Base-by-base conservation (phyloP, 805 yeast genomes). In the Danielia oregonensis region DNA sequence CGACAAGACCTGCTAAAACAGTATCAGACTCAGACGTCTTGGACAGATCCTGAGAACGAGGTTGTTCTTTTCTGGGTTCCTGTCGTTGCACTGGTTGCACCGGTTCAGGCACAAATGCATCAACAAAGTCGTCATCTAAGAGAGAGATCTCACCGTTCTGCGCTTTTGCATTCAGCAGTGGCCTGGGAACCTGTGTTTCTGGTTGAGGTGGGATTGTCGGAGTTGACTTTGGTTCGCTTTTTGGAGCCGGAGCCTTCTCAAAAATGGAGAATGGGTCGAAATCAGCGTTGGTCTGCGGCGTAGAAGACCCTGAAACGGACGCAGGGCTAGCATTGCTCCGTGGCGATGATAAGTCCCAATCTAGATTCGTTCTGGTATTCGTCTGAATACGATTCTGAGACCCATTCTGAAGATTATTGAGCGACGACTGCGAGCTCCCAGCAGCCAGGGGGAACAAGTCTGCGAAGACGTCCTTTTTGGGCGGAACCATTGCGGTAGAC, bases 1-100 rank as follows among this genome's bases (percentile, higher is more conserved):
- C 93, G 2, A 84, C 58, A 27, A 86, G 63, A 45, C 78, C 84
- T 0, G 91, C 91, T 12, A 85, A 52, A 1, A 77, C 67, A 26
- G 61, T 61, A 43, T 79, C 84, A 29, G 57, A 54, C 38, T 51
- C 33, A 31, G 17, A 13, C 25, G 28, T 24, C 27, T 17, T 12
- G 32, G 19, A 29, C 10, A n/a, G 29, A 6, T 6, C 6, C 9
- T 19, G 22, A 7, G 22, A 19, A 6, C 9, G 22, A 6, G 6
- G 22, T 9, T 19, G 22, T 6, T 7, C 9, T 9, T 6, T 6
- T 19, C 22, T 19, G 6, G 22, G 22, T 19, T 19, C 22, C 9
- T 19, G 22, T 19, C 22, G 6, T 13, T 14, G 17, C 35, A 13
- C 21, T 6, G 30, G 35, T 24, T 25, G 16, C 26, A 14, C 35